Evolutionary conservation across 108 stramenopile species (phyloP).

Genomic region (Skeletonema marinoi): DNA sequence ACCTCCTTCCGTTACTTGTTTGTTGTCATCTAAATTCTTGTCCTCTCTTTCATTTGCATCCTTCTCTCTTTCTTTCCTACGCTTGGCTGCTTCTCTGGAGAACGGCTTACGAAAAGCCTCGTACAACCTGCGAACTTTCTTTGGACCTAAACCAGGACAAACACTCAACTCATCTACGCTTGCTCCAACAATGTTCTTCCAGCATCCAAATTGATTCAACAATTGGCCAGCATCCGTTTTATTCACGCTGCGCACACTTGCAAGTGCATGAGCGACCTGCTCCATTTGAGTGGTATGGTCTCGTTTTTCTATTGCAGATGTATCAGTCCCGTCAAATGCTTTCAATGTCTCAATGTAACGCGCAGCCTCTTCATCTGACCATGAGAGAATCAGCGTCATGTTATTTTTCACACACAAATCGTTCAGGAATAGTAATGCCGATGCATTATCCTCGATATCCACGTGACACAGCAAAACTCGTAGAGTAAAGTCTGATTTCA

Average conservation of each 20-base stretch:
- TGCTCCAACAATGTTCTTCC: slow-evolving; percentile 58
- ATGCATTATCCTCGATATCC: slow-evolving; percentile 87
- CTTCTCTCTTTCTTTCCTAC: slow-evolving; percentile 17
- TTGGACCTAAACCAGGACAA: slow-evolving; percentile 81
- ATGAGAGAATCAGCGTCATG: slow-evolving; percentile 83
- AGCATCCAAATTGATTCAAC: slow-evolving; percentile 63
- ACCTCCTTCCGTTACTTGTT: neutral
- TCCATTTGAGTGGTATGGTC: slow-evolving; percentile 61
- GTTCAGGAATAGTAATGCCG: slow-evolving; percentile 73
- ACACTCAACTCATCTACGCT: slow-evolving; percentile 76
- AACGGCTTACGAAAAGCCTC: slow-evolving; percentile 87
- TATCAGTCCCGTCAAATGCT: slow-evolving; percentile 89
- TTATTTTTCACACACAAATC: slow-evolving; percentile 69
- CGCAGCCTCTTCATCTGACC: slow-evolving; percentile 89
- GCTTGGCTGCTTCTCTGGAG: slow-evolving; percentile 44
- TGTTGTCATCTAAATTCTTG: neutral
- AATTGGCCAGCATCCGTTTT: slow-evolving; percentile 82
- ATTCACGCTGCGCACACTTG: slow-evolving; percentile 65
- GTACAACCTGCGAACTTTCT: slow-evolving; percentile 75
- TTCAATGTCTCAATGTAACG: slow-evolving; percentile 95
- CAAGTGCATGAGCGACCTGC: slow-evolving; percentile 67
- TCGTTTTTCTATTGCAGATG: slow-evolving; percentile 71
- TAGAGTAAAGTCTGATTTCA: slow-evolving; percentile 73
- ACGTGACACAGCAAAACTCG: slow-evolving; percentile 86
- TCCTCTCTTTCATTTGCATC: slow-evolving; percentile 9